Percentiles rank a stretch among this genome's conserved stretches.
Evolutionary conservation across 805 yeast genomes (phyloP).

Genomic region (Sugiyamaella boreocaroliniensis): DNA sequence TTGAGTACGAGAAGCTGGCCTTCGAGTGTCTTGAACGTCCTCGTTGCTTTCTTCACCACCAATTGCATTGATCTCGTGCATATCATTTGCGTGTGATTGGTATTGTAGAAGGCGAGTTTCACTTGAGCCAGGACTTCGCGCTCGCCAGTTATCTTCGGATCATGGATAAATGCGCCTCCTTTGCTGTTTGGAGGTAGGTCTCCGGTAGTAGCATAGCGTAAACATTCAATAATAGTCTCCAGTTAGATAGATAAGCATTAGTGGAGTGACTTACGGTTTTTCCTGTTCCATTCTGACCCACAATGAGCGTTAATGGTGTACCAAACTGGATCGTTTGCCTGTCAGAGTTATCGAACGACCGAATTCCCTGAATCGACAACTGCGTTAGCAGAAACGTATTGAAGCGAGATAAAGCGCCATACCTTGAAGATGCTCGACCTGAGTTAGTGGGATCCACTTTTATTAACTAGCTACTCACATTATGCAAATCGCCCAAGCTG

Average conservation of each 20-base stretch:
- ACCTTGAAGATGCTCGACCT: conserved; percentile 20
- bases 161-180: conserved; percentile 94
- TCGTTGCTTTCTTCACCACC: conserved; percentile 49
- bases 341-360: conserved; percentile 83
- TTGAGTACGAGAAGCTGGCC: conserved; percentile 69
- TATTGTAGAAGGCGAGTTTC: conserved; percentile 73
- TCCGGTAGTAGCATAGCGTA: conserved; percentile 91
- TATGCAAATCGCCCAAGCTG: not conserved
- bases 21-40: conserved; percentile 85
- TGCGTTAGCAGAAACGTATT: conserved; percentile 20
- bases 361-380: conserved; percentile 75
- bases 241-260: not conserved
- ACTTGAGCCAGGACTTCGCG: conserved; percentile 83
- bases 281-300: conserved; percentile 95
- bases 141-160: conserved; percentile 65
- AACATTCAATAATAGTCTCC: conserved; percentile 81
- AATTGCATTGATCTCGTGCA: conserved; percentile 81
- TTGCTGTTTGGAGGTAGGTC: conserved; percentile 91
- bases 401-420: not conserved
- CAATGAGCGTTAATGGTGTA: conserved; percentile 83
- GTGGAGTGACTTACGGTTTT: conserved; percentile 48
- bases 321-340: conserved; percentile 86
- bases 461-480: not conserved
- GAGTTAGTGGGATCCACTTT: not conserved
- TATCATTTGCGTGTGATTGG: conserved; percentile 71